phyloP scores from a whole-genome alignment of 129 eudicot genomes.

The Mikania micrantha region DNA sequence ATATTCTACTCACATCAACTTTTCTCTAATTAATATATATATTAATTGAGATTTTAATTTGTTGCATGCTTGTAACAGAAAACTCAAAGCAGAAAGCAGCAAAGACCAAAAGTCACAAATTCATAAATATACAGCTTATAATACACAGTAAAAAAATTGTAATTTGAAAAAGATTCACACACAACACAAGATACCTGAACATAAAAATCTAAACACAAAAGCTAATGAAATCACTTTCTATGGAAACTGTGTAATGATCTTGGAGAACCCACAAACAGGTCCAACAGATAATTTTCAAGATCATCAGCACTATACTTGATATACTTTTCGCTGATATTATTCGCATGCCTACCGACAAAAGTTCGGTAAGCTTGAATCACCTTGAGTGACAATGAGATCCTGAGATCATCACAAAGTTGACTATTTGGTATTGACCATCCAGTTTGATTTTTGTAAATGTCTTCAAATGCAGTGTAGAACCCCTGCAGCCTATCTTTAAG shows the following conservation, averaged over 20 bases:
- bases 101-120: constrained; percentile 2
- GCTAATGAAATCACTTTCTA: constrained; percentile 43
- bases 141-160: background rate
- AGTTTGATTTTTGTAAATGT: constrained; percentile 80
- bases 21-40: no score
- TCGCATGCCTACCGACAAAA: constrained; percentile 60
- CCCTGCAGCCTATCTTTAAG: constrained; percentile 69
- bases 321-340: constrained; percentile 61
- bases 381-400: constrained; percentile 79
- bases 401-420: constrained; percentile 69
- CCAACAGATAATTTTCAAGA: constrained; percentile 60
- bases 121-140: constrained; percentile 9
- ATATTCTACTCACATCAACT: no score
- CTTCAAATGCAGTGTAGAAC: constrained; percentile 78
- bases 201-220: constrained; percentile 8
- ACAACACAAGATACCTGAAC: constrained; percentile 12
- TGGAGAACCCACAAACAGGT: constrained; percentile 86
- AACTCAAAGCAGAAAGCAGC: background rate
- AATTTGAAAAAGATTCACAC: constrained; percentile 6
- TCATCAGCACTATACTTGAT: constrained; percentile 86
- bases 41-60: background rate
- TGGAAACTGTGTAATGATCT: constrained; percentile 66
- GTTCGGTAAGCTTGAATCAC: constrained; percentile 88
- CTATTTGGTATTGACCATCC: constrained; percentile 65
- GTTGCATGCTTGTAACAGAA: constrained; percentile 9